Conservation (phyloP, 768 basidiomycete species). For the Stropharia rugosoannulata region DNA sequence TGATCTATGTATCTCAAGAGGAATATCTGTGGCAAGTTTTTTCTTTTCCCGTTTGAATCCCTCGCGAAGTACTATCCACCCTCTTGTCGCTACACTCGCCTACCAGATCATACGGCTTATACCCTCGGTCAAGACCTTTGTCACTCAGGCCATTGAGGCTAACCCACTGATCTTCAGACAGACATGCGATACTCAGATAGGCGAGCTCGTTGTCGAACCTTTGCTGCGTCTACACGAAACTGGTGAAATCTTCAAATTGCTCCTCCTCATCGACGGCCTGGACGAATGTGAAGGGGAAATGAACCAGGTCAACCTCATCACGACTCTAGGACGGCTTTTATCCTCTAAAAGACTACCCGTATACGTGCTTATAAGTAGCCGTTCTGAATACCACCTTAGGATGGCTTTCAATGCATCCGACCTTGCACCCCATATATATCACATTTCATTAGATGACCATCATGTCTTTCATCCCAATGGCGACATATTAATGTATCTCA, state of each 20-base stretch:
- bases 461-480: neutral
- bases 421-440: neutral
- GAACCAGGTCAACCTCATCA: neutral
- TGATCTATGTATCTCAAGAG: neutral
- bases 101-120: conserved; percentile 1
- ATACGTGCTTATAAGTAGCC: neutral
- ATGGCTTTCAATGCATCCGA: neutral
- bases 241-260: neutral
- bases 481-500: neutral
- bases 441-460: neutral
- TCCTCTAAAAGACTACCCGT: neutral
- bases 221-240: neutral
- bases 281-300: neutral
- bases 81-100: conserved; percentile 1
- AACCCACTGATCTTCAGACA: neutral
- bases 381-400: neutral
- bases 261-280: neutral
- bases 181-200: neutral
- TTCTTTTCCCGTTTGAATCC: conserved; percentile 5
- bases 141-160: neutral
- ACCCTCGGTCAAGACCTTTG: neutral
- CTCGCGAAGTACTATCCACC: neutral
- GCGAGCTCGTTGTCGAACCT: neutral
- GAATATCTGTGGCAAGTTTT: conserved; percentile 2
- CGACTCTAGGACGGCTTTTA: neutral